Conservation (phyloP, 202 grass and related monocot genomes). For the Hordeum pubiflorum region DNA sequence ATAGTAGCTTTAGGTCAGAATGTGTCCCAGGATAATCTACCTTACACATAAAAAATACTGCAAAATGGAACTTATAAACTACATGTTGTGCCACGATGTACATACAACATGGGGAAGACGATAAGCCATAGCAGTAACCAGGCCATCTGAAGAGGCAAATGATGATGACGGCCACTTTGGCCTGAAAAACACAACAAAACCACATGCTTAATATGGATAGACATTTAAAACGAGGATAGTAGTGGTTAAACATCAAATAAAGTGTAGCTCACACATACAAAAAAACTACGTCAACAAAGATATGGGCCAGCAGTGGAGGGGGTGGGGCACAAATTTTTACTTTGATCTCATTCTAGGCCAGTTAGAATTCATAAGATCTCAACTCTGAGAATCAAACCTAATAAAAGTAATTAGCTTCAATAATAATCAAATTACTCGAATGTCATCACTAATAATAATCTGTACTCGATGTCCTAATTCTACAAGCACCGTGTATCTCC, state of each 20-base stretch:
- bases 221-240: constrained; percentile 1
- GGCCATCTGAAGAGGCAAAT: constrained; percentile 91
- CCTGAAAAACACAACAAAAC: constrained; percentile 55
- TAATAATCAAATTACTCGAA: not conserved
- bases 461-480: not conserved
- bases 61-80: constrained; percentile 23
- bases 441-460: not conserved
- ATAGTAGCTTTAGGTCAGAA: constrained; percentile 15
- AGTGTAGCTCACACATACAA: constrained; percentile 3
- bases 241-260: constrained; percentile 23
- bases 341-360: not conserved
- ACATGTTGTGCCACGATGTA: constrained; percentile 31
- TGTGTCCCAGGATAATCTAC: not conserved
- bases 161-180: constrained; percentile 99
- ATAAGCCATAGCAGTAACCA: constrained; percentile 99
- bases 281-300: constrained; percentile 10
- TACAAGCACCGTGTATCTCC: constrained; percentile 1
- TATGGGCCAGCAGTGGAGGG: not conserved
- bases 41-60: constrained; percentile 6
- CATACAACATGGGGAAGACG: constrained; percentile 95
- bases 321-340: not conserved
- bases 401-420: constrained; percentile 1
- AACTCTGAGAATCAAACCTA: not conserved
- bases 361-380: constrained; percentile 16
- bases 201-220: constrained; percentile 10